Evolutionary conservation across 257 asterid genomes (phyloP).

Genomic region (Leonotis leonurus): DNA sequence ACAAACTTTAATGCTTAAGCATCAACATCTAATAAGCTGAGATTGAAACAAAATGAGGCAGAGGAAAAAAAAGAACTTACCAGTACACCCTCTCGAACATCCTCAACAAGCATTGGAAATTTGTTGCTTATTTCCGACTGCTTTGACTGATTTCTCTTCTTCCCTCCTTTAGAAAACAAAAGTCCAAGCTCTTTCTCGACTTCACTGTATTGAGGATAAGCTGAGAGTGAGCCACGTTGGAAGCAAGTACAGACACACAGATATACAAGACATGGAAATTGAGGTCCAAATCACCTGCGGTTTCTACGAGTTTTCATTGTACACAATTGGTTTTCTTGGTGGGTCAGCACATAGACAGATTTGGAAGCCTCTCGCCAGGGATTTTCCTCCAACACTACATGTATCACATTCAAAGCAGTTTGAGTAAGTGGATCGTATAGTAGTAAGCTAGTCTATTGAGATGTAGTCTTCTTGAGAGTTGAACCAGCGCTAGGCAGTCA

Average conservation of each 20-base stretch:
- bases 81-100: slow-evolving; percentile 80
- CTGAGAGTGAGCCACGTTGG: slow-evolving; percentile 9
- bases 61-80: slow-evolving; percentile 36
- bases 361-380: slow-evolving; percentile 93
- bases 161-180: slow-evolving; percentile 67
- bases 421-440: neutral
- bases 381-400: slow-evolving; percentile 76
- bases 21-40: neutral
- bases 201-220: slow-evolving; percentile 51
- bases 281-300: slow-evolving; percentile 49
- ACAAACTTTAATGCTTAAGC: too few relatives aligned
- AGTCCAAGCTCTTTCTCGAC: slow-evolving; percentile 84
- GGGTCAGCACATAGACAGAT: slow-evolving; percentile 87
- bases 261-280: slow-evolving; percentile 2
- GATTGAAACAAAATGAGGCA: neutral
- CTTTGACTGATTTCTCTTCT: slow-evolving; percentile 51
- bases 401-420: slow-evolving; percentile 6
- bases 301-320: slow-evolving; percentile 88
- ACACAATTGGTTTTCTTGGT: slow-evolving; percentile 80
- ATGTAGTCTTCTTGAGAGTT: neutral
- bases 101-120: slow-evolving; percentile 95
- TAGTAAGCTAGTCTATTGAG: neutral
- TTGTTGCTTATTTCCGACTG: slow-evolving; percentile 44
- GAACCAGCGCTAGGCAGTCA: neutral
- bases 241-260: neutral